Percentiles rank a stretch among this genome's conserved stretches.
phyloP scores from a whole-genome alignment of 106 monocot species.

The Phalaenopsis equestris region DNA sequence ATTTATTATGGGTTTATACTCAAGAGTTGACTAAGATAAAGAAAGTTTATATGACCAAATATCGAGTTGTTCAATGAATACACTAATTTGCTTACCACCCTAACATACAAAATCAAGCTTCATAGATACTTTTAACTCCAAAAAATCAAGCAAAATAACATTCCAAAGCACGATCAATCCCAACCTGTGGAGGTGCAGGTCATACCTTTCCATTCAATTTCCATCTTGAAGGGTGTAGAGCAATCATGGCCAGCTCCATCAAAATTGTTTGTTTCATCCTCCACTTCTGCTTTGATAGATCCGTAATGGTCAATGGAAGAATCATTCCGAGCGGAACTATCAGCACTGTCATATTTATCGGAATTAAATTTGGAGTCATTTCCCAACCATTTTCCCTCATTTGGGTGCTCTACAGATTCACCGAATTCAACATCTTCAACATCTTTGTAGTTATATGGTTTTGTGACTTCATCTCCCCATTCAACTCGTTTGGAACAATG shows the following conservation, averaged over 20 bases:
- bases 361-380: not conserved
- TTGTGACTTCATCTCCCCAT: not conserved
- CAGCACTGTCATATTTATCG: not conserved
- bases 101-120: not conserved
- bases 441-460: not conserved
- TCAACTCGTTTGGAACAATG: conserved; percentile 5
- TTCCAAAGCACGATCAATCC: conserved; percentile 2
- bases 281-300: not conserved
- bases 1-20: no score
- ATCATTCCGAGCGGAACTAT: not conserved
- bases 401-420: not conserved
- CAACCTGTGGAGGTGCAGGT: conserved; percentile 2
- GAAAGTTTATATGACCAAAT: no score
- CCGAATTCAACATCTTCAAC: not conserved
- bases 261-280: no score
- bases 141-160: not conserved
- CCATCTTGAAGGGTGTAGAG: not conserved
- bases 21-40: no score
- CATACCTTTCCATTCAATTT: not conserved
- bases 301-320: not conserved
- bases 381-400: not conserved
- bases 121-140: not conserved
- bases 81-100: no score
- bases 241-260: not conserved
- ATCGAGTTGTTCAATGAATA: no score